Conservation (phyloP, 352 stramenopile genomes). For the Globisporangium polare region DNA sequence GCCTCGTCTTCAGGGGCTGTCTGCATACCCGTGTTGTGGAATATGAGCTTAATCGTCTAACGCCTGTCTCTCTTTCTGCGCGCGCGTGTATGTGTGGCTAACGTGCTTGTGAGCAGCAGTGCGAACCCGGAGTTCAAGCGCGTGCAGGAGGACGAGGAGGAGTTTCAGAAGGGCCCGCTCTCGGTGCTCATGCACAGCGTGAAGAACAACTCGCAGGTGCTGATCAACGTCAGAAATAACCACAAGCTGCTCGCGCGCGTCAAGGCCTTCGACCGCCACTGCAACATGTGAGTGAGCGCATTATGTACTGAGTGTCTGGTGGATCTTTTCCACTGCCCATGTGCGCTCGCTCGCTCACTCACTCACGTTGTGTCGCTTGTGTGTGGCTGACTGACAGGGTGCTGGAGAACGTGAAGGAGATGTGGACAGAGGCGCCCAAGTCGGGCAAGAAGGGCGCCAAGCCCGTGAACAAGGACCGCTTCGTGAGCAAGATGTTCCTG, state of each 20-base stretch:
- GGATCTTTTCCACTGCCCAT: not conserved
- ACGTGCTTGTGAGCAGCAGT: no score
- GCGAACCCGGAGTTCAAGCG: slow-evolving; percentile 70
- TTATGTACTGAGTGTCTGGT: not conserved
- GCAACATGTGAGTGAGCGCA: slow-evolving; percentile 91
- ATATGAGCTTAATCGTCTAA: no score
- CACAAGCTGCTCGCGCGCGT: slow-evolving; percentile 99
- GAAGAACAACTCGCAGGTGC: slow-evolving; percentile 97
- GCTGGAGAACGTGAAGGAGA: slow-evolving; percentile 99
- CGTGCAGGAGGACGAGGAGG: slow-evolving; percentile 87
- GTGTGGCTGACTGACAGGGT: slow-evolving; percentile 66
- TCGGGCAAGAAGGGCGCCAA: slow-evolving; percentile 94
- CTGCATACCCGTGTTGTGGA: no score
- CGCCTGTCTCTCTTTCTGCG: not conserved
- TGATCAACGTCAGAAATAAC: slow-evolving; percentile 99
- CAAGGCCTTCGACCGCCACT: slow-evolving; percentile 99
- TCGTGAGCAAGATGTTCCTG: slow-evolving; percentile 99
- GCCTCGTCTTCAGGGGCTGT: not conserved
- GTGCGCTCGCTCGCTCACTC: not conserved
- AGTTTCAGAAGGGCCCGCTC: slow-evolving; percentile 96
- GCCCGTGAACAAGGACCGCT: slow-evolving; percentile 98
- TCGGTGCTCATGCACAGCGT: slow-evolving; percentile 98
- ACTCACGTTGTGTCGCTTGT: not conserved
- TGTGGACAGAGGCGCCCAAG: slow-evolving; percentile 99
- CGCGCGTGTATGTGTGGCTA: not conserved